Evolutionary conservation across 2,329 filamentous ascomycete genomes (phyloP).

Genomic region (Ophiocordyceps camponoti-saundersi): DNA sequence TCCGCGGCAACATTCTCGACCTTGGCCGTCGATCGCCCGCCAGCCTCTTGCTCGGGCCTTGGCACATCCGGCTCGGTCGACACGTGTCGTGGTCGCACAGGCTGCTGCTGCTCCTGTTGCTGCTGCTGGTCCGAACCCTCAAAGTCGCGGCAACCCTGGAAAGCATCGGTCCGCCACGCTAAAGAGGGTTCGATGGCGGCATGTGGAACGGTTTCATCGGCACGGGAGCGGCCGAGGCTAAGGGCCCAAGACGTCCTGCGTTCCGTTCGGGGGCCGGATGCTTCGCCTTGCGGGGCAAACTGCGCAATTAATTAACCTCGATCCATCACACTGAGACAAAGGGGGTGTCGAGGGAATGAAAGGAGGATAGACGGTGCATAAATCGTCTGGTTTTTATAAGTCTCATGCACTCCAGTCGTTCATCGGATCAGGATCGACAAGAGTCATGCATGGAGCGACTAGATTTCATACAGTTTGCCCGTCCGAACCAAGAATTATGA

Average conservation of each 20-base stretch:
- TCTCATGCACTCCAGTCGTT: not conserved
- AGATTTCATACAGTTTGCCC: not conserved
- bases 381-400: not conserved
- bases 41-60: not conserved
- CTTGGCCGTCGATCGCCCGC: not conserved
- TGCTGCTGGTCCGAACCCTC: not conserved
- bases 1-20: not conserved
- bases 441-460: not conserved
- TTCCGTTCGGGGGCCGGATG: conserved; percentile 17
- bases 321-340: conserved; percentile 6
- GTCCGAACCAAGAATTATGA: not conserved
- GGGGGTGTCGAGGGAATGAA: not conserved
- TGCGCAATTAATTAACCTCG: conserved; percentile 15
- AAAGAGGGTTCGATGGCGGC: conserved; percentile 6
- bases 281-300: conserved; percentile 15
- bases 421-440: not conserved
- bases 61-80: not conserved
- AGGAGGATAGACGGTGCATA: not conserved
- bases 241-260: conserved; percentile 28
- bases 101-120: no score
- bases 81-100: not conserved
- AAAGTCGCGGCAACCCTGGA: conserved; percentile 2
- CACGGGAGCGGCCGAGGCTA: conserved; percentile 16
- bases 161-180: not conserved
- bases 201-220: conserved; percentile 8